Evolutionary conservation across 371 early-diverging fungal species (phyloP).

Genomic region (Circinella minor): DNA sequence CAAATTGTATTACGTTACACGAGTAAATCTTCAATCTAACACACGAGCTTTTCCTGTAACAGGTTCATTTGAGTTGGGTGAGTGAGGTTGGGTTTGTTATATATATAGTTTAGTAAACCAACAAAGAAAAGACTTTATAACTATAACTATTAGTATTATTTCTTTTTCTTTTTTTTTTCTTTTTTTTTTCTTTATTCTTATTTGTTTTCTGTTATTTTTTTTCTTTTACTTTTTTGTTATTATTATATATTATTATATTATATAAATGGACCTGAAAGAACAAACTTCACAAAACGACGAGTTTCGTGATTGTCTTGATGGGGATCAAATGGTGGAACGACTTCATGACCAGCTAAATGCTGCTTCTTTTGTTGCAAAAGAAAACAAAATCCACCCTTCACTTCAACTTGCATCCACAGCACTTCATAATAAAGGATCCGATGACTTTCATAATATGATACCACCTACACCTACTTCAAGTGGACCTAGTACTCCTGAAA

Average conservation of each 20-base stretch:
- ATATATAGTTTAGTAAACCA: too few species aligned
- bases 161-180: neutral
- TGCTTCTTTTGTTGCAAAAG: slow-evolving; percentile 12
- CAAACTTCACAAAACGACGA: neutral
- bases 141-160: neutral
- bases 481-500: slow-evolving; percentile 5
- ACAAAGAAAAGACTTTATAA: too few species aligned
- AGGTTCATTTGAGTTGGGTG: too few species aligned
- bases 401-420: slow-evolving; percentile 22
- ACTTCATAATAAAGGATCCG: slow-evolving; percentile 11
- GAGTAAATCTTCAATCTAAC: neutral
- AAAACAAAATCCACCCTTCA: slow-evolving; percentile 21
- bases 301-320: slow-evolving; percentile 1
- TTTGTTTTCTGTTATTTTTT: neutral
- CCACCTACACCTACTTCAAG: slow-evolving; percentile 11
- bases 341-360: slow-evolving; percentile 10
- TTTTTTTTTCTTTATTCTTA: slow-evolving; percentile 3
- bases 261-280: neutral
- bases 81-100: neutral
- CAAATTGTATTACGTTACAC: neutral
- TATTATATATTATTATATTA: neutral
- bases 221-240: neutral
- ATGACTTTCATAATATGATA: slow-evolving; percentile 15
- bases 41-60: slow-evolving; percentile 2
- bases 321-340: neutral